Base-by-base conservation (phyloP, 2,329 filamentous ascomycete genomes). In the Pseudopyricularia cyperi region DNA sequence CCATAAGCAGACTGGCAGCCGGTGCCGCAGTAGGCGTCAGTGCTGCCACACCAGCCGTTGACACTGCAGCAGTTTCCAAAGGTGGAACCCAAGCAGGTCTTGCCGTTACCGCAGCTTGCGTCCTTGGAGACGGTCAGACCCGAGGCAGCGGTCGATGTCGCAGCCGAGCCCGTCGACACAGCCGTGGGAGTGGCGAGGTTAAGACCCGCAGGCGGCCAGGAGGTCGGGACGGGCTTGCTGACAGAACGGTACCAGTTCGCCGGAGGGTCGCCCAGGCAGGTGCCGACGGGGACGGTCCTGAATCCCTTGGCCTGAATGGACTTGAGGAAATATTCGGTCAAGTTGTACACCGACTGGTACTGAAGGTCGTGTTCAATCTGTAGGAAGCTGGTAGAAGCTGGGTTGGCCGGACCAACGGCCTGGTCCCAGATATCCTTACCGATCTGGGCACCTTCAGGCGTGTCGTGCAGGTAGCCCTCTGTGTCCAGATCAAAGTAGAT, bases 311-410 rank as follows among this genome's bases (percentile, higher is more conserved):
- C 57, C 49, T 66, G 65, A 12, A 78, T 65, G 24, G 65, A 65
- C 19, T 61, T 58, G 28, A 74, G 60, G 51, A 74, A 64, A 58
- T 71, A 72, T 22, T 69, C 65, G 11, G 70, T 72, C 39, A 76
- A 63, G 55, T 72, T 71, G 52, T 69, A 66, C n/a, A 72, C 72
- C 4, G 66, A 67, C 58, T 71, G 66, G 46, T 67, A 61, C 56
- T 74, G 71, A 51, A 74, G 71, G 57, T 76, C 72, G 57, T 76
- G 73, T 56, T 76, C 71, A 54, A 80, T 79, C 51, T 71, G 64
- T 39, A 80, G 65, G 60, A 70, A 77, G 52, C 57, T 62, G 53
- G 61, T 55, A 1, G 28, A 44, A 1, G 35, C 42, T 3, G 60
- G 55, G 51, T 60, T 44, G 22, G 64, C 59, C 3, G 37, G 51